phyloP scores from a whole-genome alignment of 495 filamentous ascomycete genomes.

The Pyronema omphalodes region DNA sequence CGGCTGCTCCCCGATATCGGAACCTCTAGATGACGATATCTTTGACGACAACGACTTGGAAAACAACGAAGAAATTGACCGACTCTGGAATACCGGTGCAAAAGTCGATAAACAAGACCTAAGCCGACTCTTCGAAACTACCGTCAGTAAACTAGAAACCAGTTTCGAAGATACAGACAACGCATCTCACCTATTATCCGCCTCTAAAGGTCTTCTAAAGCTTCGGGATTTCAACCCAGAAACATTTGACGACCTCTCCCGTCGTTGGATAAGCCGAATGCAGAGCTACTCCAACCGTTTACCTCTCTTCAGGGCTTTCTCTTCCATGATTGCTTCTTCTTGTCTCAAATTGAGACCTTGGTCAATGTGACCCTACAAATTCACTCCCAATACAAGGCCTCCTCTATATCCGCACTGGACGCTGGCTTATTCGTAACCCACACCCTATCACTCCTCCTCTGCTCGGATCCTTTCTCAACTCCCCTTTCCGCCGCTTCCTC shows the following conservation, averaged over 20 bases:
- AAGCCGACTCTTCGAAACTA: constrained; percentile 22
- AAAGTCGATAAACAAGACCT: constrained; percentile 16
- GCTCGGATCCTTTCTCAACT: background rate
- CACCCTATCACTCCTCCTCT: constrained; percentile 14
- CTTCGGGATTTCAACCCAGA: constrained; percentile 13
- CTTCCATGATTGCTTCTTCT: constrained; percentile 16
- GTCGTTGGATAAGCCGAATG: constrained; percentile 14
- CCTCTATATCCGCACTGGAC: background rate
- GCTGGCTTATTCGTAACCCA: constrained; percentile 7
- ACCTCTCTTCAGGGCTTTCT: constrained; percentile 16
- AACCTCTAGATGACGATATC: constrained; percentile 47
- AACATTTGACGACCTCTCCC: constrained; percentile 20
- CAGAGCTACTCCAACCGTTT: constrained; percentile 5
- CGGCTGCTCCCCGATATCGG: constrained; percentile 55
- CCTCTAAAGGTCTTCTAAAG: constrained; percentile 16
- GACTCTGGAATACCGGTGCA: constrained; percentile 9
- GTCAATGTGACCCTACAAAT: constrained; percentile 9
- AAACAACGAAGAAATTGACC: constrained; percentile 68
- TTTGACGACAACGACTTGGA: constrained; percentile 44
- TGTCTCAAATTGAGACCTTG: constrained; percentile 16
- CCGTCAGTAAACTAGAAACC: constrained; percentile 19
- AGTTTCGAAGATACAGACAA: constrained; percentile 14
- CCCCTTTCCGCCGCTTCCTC: background rate
- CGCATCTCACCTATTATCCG: constrained; percentile 6
- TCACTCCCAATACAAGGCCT: background rate